Conservation (phyloP, 75 land plant genomes). For the Sequoiadendron giganteum region DNA sequence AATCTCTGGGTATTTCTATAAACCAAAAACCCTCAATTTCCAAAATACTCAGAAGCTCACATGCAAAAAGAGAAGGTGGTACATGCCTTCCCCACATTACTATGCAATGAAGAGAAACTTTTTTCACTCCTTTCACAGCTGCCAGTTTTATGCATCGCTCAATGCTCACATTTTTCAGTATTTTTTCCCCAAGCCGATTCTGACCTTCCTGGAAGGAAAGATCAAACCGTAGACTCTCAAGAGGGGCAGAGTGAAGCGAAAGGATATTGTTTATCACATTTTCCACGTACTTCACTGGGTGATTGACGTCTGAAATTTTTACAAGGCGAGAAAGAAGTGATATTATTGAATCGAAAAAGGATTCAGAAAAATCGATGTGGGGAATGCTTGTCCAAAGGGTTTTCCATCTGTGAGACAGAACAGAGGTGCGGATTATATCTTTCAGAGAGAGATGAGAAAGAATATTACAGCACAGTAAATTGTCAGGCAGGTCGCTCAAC, state of each 20-base stretch:
- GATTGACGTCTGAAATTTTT: background rate
- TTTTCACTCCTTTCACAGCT: background rate
- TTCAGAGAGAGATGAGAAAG: background rate
- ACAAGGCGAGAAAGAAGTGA: background rate
- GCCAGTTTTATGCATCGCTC: background rate
- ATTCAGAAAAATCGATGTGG: background rate
- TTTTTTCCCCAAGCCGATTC: background rate
- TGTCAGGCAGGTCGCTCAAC: background rate
- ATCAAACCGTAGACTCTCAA: background rate
- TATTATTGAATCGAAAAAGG: background rate
- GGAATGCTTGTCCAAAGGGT: background rate
- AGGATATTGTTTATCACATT: background rate
- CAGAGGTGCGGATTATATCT: background rate
- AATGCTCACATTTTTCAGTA: background rate
- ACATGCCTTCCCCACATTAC: background rate
- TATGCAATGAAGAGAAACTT: background rate
- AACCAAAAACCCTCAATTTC: background rate
- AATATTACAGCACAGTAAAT: background rate
- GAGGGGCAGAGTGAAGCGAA: background rate
- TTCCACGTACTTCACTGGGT: background rate
- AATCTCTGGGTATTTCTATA: background rate
- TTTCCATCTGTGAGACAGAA: background rate
- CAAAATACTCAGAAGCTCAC: background rate
- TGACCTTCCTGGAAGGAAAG: background rate
- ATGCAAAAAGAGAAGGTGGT: background rate